A percentile compares a stretch with the other conserved stretches of the same genome.
Conservation (phyloP, 192 early-diverging fungal species). For the Umbelopsis isabellina region DNA sequence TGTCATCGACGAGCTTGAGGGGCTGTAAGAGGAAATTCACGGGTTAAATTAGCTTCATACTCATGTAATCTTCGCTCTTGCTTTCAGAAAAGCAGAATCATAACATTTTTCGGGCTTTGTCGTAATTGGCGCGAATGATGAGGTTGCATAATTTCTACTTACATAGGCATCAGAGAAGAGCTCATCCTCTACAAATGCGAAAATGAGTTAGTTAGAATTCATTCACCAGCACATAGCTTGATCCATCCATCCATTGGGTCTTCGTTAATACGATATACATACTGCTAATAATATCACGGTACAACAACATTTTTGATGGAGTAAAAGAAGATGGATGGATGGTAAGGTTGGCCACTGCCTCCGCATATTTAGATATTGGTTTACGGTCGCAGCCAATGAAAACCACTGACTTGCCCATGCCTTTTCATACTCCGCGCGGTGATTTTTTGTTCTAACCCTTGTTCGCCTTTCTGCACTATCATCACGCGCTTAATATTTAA, state of each 20-base stretch:
- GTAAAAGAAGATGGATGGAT: conserved; percentile 34
- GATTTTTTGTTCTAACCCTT: neutral
- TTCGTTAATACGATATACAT: conserved; percentile 30
- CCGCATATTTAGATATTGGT: neutral
- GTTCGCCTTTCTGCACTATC: neutral
- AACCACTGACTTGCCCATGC: neutral
- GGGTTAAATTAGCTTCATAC: neutral
- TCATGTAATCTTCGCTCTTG: neutral
- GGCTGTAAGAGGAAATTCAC: conserved; percentile 27
- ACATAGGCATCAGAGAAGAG: conserved; percentile 88
- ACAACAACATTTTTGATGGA: conserved; percentile 65
- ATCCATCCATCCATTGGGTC: neutral
- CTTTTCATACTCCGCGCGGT: conserved; percentile 8
- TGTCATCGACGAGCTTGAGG: conserved; percentile 64
- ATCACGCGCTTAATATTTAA: too few relatives aligned
- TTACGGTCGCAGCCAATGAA: neutral
- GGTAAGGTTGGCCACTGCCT: neutral
- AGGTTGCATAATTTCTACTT: conserved; percentile 14
- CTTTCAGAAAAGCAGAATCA: neutral
- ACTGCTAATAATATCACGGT: conserved; percentile 67
- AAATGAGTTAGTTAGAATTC: neutral
- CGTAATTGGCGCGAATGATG: neutral
- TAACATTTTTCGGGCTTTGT: neutral
- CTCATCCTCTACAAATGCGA: conserved; percentile 70
- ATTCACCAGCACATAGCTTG: neutral